These are phyloP conservation scores for Trichomonascaceae sp. DNA, from an alignment of 1,139 yeast genomes.

Conservation along the genomic window DNA sequence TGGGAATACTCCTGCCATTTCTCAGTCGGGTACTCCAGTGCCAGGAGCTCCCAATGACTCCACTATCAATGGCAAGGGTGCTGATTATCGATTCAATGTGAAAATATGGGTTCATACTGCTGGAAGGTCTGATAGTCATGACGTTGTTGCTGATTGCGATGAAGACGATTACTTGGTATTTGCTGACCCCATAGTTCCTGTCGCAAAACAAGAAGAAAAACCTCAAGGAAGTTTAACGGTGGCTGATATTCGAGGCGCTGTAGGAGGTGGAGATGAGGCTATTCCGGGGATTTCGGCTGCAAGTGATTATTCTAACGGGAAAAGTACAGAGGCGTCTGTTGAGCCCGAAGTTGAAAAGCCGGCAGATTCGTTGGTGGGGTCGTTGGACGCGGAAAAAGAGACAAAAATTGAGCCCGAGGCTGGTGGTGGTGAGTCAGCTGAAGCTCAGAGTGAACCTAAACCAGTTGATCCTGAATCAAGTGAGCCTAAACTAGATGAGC, in stretches of 20 bases:
- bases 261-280: slow-evolving; percentile 47
- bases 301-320: slow-evolving; percentile 9
- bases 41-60: slow-evolving; percentile 12
- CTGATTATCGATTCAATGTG: slow-evolving; percentile 32
- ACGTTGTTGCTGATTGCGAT: slow-evolving; percentile 34
- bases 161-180: slow-evolving; percentile 37
- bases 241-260: slow-evolving; percentile 61
- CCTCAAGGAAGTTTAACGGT: slow-evolving; percentile 39
- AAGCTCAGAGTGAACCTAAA: neutral
- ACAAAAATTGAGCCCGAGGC: neutral
- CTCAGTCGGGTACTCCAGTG: slow-evolving; percentile 14
- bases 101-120: slow-evolving; percentile 40
- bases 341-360: slow-evolving; percentile 2
- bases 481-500: neutral
- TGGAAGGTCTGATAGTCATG: slow-evolving; percentile 23
- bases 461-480: neutral
- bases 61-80: slow-evolving; percentile 13
- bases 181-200: slow-evolving; percentile 19
- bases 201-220: slow-evolving; percentile 12
- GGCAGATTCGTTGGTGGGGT: neutral
- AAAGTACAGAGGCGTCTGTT: slow-evolving; percentile 6
- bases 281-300: slow-evolving; percentile 41
- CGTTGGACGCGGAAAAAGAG: neutral
- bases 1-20: slow-evolving; percentile 10
- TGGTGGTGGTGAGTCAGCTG: too few species aligned